Conservation (phyloP, 2,329 filamentous ascomycete species). For the Aphanoascus verrucosus region DNA sequence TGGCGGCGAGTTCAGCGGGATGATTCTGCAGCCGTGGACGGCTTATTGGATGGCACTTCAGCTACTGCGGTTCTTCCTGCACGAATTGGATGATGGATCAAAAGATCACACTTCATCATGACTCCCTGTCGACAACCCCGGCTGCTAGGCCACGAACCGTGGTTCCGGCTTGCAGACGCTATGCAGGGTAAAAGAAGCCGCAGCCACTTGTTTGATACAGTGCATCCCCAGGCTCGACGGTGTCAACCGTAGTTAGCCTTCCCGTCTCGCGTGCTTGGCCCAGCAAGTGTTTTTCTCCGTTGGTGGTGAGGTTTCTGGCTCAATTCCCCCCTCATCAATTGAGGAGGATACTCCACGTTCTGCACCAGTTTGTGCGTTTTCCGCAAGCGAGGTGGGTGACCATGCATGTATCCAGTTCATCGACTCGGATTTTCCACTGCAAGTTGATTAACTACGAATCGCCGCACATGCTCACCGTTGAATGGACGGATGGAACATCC, state of each 20-base stretch:
- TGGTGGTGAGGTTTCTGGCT: no score
- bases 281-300: not conserved
- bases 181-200: not conserved
- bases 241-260: not conserved
- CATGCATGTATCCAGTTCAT: not conserved
- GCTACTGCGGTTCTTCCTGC: not conserved
- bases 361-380: not conserved
- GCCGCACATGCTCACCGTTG: not conserved
- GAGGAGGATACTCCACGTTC: not conserved
- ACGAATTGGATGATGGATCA: constrained; percentile 2
- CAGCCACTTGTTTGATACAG: not conserved
- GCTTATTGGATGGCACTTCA: constrained; percentile 1
- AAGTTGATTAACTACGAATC: not conserved
- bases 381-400: not conserved
- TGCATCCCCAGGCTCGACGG: not conserved
- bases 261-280: not conserved
- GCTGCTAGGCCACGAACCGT: not conserved
- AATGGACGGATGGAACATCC: constrained; percentile 2
- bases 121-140: constrained; percentile 6
- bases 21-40: not conserved
- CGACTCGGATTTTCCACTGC: not conserved
- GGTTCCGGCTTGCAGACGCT: not conserved
- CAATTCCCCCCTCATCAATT: no score
- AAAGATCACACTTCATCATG: not conserved
- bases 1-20: not conserved